Conservation (phyloP, 176 grass and related monocot species). For the Puccinellia tenuiflora region DNA sequence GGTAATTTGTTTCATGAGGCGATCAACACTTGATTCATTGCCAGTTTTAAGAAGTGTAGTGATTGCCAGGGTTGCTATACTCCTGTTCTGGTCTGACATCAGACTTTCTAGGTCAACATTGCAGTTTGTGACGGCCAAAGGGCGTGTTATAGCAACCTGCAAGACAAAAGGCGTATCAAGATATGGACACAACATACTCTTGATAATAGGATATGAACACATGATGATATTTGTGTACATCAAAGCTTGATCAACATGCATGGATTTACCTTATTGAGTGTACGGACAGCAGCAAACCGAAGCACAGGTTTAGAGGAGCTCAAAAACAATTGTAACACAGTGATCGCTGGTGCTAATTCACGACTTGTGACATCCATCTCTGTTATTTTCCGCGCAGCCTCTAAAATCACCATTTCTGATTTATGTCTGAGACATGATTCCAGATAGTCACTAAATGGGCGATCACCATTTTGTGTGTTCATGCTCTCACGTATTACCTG, state of each 20-base stretch:
- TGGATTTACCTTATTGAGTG: conserved; percentile 80
- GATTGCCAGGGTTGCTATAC: conserved; percentile 97
- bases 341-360: conserved; percentile 78
- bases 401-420: conserved; percentile 81
- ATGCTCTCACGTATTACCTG: conserved; percentile 83
- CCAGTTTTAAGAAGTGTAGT: conserved; percentile 95
- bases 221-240: neutral
- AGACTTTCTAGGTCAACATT: conserved; percentile 88
- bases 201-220: neutral
- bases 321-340: conserved; percentile 73
- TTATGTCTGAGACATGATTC: conserved; percentile 87
- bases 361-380: conserved; percentile 85
- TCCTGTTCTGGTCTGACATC: conserved; percentile 89
- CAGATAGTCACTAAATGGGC: conserved; percentile 86
- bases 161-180: conserved; percentile 21
- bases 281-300: conserved; percentile 93
- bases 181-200: conserved; percentile 3
- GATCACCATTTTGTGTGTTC: conserved; percentile 66
- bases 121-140: conserved; percentile 89
- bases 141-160: conserved; percentile 82
- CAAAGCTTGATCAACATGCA: neutral
- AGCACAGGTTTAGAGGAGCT: conserved; percentile 83
- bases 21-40: conserved; percentile 95
- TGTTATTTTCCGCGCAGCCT: conserved; percentile 83
- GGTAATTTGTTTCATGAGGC: conserved; percentile 96